These are phyloP conservation scores for Epichloe festucae DNA, from an alignment of 2,329 filamentous ascomycete genomes.

Conservation along the genomic window DNA sequence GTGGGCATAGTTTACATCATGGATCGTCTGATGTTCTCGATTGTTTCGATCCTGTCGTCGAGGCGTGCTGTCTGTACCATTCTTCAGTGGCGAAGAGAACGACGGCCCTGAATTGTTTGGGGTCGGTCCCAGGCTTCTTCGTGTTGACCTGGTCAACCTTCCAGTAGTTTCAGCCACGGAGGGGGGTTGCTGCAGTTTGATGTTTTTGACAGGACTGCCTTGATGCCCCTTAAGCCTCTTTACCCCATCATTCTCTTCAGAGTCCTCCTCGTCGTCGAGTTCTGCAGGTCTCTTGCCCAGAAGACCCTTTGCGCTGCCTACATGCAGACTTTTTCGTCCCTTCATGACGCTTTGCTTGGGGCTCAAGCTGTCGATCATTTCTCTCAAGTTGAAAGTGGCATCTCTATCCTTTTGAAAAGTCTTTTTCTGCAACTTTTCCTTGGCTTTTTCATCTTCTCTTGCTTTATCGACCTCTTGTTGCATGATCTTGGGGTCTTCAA, in stretches of 20 bases:
- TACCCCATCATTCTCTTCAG: conserved; percentile 44
- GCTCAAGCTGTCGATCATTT: conserved; percentile 66
- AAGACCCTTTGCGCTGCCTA: conserved; percentile 60
- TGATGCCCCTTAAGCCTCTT: conserved; percentile 62
- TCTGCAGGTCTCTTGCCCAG: conserved; percentile 63
- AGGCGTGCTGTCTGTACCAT: conserved; percentile 38
- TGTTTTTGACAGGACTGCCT: conserved; percentile 64
- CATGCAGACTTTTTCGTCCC: conserved; percentile 62
- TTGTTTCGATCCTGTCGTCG: conserved; percentile 42
- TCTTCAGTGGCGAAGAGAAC: conserved; percentile 35
- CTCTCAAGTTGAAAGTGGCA: conserved; percentile 53
- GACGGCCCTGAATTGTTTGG: conserved; percentile 28
- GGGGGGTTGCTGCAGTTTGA: conserved; percentile 59
- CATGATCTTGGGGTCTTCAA: conserved; percentile 51
- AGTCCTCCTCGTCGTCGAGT: conserved; percentile 52
- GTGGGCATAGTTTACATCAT: conserved; percentile 32
- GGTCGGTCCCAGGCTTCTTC: conserved; percentile 32
- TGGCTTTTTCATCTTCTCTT: conserved; percentile 42
- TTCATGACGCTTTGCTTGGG: conserved; percentile 57
- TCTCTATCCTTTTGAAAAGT: conserved; percentile 40
- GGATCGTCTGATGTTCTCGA: conserved; percentile 32
- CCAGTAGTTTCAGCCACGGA: conserved; percentile 55
- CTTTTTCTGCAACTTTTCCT: conserved; percentile 41
- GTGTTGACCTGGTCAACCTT: conserved; percentile 37
- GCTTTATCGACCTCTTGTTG: conserved; percentile 52